phyloP scores from a whole-genome alignment of 2,329 filamentous ascomycete genomes.

The Epichloe baconii region DNA sequence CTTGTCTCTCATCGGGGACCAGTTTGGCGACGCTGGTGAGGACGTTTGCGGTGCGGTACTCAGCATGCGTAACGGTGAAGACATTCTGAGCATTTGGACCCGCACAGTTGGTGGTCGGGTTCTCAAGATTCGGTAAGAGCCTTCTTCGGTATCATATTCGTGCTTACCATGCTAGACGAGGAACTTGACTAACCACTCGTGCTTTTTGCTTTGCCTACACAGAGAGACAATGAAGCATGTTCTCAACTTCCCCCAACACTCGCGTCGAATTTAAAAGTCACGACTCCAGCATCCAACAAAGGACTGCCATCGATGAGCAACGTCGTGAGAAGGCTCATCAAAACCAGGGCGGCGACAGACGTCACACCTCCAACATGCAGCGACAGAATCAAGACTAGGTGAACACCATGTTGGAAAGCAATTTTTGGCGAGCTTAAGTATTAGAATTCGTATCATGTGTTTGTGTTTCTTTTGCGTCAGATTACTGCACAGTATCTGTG shows the following conservation, averaged over 20 bases:
- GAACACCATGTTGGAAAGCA: not conserved
- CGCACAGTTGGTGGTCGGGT: slow-evolving; percentile 86
- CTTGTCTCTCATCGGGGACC: slow-evolving; percentile 81
- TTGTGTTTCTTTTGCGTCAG: not conserved
- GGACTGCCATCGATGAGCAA: slow-evolving; percentile 79
- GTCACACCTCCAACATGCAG: slow-evolving; percentile 16
- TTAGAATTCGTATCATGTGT: not conserved
- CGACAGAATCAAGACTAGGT: slow-evolving; percentile 22
- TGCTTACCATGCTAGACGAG: not conserved
- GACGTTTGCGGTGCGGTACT: slow-evolving; percentile 92
- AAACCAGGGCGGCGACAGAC: slow-evolving; percentile 28
- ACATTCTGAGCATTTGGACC: slow-evolving; percentile 96
- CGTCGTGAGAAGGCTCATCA: slow-evolving; percentile 67
- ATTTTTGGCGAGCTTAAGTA: not conserved
- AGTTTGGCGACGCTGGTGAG: slow-evolving; percentile 83
- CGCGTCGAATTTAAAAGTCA: slow-evolving; percentile 93
- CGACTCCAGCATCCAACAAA: slow-evolving; percentile 87
- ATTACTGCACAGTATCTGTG: slow-evolving; percentile 2
- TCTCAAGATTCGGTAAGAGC: slow-evolving; percentile 78
- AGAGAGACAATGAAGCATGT: slow-evolving; percentile 92
- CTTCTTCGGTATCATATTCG: not conserved
- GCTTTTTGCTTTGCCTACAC: not conserved
- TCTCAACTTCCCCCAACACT: slow-evolving; percentile 80
- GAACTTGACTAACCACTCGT: not conserved
- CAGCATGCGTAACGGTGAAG: slow-evolving; percentile 88